Percentiles rank a stretch among this genome's conserved stretches.
These are phyloP conservation scores for Ascocoryne sarcoides DNA, from an alignment of 2,329 filamentous ascomycete species.

Conservation along the genomic window DNA sequence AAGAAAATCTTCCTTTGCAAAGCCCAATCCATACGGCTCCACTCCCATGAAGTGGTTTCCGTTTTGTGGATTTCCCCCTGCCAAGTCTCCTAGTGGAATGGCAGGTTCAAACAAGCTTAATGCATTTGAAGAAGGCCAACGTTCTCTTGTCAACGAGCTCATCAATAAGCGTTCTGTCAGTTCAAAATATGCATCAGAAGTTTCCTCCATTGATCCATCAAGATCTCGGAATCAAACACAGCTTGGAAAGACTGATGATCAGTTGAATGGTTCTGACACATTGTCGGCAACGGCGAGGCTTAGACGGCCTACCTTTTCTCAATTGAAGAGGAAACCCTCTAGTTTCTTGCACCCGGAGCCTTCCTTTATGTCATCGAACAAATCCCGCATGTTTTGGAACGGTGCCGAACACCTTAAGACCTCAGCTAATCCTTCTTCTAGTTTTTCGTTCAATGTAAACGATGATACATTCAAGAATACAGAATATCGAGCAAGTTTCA, in stretches of 20 bases:
- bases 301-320: too few species aligned
- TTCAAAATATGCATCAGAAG: background rate
- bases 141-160: constrained; percentile 17
- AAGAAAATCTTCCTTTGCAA: background rate
- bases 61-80: background rate
- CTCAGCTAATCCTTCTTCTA: constrained; percentile 31
- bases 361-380: constrained; percentile 1
- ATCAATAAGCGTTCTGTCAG: constrained; percentile 15
- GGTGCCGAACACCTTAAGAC: background rate
- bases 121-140: constrained; percentile 17
- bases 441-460: constrained; percentile 42
- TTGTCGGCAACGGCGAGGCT: background rate
- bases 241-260: background rate
- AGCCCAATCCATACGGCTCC: background rate
- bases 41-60: background rate
- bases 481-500: constrained; percentile 36
- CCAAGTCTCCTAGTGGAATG: constrained; percentile 25
- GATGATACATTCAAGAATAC: constrained; percentile 34
- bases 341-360: background rate
- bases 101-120: constrained; percentile 13
- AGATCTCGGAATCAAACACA: background rate
- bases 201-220: background rate
- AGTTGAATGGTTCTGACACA: background rate
- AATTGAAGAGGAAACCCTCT: background rate
- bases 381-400: constrained; percentile 5